A percentile compares a stretch with the other conserved stretches of the same genome.
phyloP scores from a whole-genome alignment of 2,329 filamentous ascomycete species.

The Ceratocystis albifundus region DNA sequence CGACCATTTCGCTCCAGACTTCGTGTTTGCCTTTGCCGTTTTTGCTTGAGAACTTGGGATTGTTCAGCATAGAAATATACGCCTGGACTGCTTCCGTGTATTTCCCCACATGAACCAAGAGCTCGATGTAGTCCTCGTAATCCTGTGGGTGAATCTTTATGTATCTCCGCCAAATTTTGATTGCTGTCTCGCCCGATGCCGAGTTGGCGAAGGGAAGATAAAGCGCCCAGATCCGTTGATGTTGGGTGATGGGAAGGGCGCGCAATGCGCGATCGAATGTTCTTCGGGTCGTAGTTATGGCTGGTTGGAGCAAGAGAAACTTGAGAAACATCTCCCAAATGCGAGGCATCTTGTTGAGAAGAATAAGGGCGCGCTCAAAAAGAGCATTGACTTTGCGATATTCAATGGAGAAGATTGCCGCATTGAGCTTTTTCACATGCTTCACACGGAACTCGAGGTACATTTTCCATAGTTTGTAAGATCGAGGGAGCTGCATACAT shows the following conservation, averaged over 20 bases:
- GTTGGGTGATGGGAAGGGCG: conserved; percentile 85
- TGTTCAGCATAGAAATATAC: conserved; percentile 87
- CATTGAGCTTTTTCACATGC: conserved; percentile 72
- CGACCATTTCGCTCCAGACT: conserved; percentile 95
- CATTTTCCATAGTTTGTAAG: conserved; percentile 98
- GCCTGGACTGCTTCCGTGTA: conserved; percentile 86
- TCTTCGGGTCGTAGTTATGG: conserved; percentile 72
- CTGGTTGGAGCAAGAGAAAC: conserved; percentile 83
- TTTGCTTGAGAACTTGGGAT: conserved; percentile 81
- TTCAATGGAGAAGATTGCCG: conserved; percentile 65
- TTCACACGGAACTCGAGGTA: conserved; percentile 77
- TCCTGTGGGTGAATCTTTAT: conserved; percentile 96
- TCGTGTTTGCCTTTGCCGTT: conserved; percentile 91
- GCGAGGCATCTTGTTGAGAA: conserved; percentile 96
- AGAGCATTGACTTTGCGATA: conserved; percentile 89
- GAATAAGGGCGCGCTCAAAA: conserved; percentile 81
- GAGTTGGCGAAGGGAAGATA: conserved; percentile 88
- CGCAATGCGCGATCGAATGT: conserved; percentile 88
- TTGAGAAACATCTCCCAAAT: conserved; percentile 97
- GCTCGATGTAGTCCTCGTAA: conserved; percentile 85
- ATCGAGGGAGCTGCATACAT: conserved; percentile 77
- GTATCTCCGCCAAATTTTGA: conserved; percentile 89
- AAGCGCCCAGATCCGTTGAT: conserved; percentile 87
- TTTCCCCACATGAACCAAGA: conserved; percentile 66
- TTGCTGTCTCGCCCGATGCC: conserved; percentile 76